Base-by-base conservation (phyloP, 2,329 filamentous ascomycete genomes). In the Calcarisporium arbuscula region DNA sequence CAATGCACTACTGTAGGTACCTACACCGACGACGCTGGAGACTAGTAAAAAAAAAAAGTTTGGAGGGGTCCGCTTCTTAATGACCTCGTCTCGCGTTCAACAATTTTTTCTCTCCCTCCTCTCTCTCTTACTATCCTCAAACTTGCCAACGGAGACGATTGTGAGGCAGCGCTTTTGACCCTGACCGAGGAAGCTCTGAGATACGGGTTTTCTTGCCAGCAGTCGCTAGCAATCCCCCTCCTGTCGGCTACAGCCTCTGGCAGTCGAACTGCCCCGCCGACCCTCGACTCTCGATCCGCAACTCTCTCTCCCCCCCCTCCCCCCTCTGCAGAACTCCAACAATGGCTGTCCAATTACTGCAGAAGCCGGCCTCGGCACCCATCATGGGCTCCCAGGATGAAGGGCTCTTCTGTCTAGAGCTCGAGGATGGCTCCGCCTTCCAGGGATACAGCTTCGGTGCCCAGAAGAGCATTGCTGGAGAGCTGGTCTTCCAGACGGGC, bases 401-500 rank as follows among this genome's bases (percentile, higher is more conserved):
- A 31, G 30, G 74, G 38, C 70, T 85, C 54, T 74, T 94, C 67
- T 84, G 83, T 60, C 82, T 98, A 48, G 90, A 98, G 71, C 81
- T 98, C 49, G 75, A 92, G 62, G 89, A 96, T 70, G 88, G 89
- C 63, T 79, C 82, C 39, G 77, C 87, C 56, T 94, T 88, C 72
- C 85, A 94, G 60, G 92, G 92, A 50, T 88, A 86, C 70, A 95
- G 88, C 74, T 98, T 98, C 60, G 92, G 92, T 64, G 89, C 90
- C 45, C 74, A 86, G 56, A 95, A 89, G 75, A 95, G 86, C 68
- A 80, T 94, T 54, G 85, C 90, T 47, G 92, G 92, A 61, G 92
- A 98, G 72, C 74, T 98, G 60, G 92, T 98, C 65, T 98, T 98
- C 70, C 90, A 96, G 74, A 98, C 92, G 39, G 92, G 92, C 64